These are phyloP conservation scores for Liquidambar formosana DNA, from an alignment of 164 flowering plant species.

Conservation along the genomic window DNA sequence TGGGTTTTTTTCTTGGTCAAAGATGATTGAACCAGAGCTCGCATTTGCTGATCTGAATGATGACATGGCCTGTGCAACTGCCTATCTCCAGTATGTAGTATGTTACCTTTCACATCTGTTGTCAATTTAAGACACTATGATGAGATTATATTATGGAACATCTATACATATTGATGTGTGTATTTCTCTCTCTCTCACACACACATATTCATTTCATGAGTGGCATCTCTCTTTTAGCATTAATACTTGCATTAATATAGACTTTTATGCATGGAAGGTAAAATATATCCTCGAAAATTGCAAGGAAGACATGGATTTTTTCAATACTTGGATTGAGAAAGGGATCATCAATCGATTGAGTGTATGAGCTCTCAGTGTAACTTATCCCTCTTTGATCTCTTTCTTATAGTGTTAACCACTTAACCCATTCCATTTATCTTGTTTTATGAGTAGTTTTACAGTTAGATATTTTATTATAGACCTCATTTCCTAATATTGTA, in stretches of 20 bases:
- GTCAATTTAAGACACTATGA: conserved; percentile 5
- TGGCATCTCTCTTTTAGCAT: neutral
- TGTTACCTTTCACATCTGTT: conserved; percentile 56
- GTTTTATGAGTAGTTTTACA: conserved; percentile 1
- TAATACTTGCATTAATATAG: conserved; percentile 1
- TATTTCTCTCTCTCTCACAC: too few relatives aligned
- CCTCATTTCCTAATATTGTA: neutral
- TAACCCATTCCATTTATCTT: neutral
- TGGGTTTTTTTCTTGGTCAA: conserved; percentile 17
- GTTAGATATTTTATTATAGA: conserved; percentile 4
- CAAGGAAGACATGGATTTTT: conserved; percentile 99
- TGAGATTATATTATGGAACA: neutral
- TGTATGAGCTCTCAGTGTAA: conserved; percentile 51
- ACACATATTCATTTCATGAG: neutral
- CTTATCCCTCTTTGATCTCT: conserved; percentile 9
- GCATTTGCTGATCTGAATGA: conserved; percentile 96
- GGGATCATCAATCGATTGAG: conserved; percentile 81
- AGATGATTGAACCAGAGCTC: conserved; percentile 99
- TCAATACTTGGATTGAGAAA: conserved; percentile 94
- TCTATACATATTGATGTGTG: neutral
- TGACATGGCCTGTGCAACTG: conserved; percentile 99
- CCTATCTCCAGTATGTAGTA: conserved; percentile 99
- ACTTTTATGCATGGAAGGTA: conserved; percentile 53
- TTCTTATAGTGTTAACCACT: neutral
- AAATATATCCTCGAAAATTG: conserved; percentile 81